Conservation (phyloP, 176 grass and related monocot genomes). For the Olyra latifolia region DNA sequence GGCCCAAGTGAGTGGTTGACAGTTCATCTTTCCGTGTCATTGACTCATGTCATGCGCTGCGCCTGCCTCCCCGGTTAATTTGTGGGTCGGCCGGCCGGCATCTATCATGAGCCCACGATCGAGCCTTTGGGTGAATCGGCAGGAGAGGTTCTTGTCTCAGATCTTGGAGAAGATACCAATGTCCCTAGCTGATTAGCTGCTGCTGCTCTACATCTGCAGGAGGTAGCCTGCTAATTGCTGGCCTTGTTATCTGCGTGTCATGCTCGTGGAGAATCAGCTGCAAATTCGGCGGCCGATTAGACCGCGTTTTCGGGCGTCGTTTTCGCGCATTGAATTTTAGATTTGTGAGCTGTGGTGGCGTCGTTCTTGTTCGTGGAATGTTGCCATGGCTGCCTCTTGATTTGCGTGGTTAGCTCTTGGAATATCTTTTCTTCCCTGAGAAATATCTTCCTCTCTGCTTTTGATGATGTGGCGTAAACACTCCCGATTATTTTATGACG, state of each 20-base stretch:
- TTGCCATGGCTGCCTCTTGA: not conserved
- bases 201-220: not conserved
- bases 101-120: no score
- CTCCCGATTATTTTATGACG: not conserved
- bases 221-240: not conserved
- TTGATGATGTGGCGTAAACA: not conserved
- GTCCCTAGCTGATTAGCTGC: no score
- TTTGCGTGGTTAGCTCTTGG: not conserved
- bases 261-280: not conserved
- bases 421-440: not conserved
- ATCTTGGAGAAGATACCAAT: not conserved
- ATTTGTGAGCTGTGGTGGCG: not conserved
- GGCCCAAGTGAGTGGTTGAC: no score
- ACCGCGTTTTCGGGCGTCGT: not conserved
- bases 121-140: not conserved
- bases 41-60: no score
- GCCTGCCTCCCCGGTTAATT: not conserved
- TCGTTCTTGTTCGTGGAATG: not conserved
- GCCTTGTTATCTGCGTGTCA: not conserved
- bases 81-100: not conserved
- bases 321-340: not conserved
- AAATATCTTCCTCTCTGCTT: not conserved
- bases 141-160: not conserved
- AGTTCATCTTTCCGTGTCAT: not conserved
- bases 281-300: not conserved